phyloP scores from a whole-genome alignment of 768 basidiomycete genomes.

The Pisolithus microcarpus region DNA sequence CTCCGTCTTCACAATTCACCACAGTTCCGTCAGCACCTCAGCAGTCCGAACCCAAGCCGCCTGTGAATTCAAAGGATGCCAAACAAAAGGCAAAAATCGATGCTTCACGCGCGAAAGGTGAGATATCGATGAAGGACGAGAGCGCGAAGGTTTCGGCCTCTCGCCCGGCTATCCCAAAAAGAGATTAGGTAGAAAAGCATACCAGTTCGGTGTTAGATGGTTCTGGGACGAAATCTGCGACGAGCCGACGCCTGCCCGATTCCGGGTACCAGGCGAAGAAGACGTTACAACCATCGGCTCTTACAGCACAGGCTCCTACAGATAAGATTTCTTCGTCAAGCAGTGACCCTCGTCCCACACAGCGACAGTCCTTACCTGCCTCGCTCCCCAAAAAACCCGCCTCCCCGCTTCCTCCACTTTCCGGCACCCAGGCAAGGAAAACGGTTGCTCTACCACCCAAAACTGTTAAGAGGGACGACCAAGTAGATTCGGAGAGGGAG shows the following conservation, averaged over 20 bases:
- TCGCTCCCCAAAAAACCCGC: slow-evolving; percentile 31
- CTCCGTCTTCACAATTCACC: no score
- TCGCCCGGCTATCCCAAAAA: slow-evolving; percentile 25
- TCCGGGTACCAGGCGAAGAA: slow-evolving; percentile 41
- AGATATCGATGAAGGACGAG: slow-evolving; percentile 36
- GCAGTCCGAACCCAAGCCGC: slow-evolving; percentile 36
- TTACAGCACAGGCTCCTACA: slow-evolving; percentile 9
- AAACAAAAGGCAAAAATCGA: slow-evolving; percentile 34
- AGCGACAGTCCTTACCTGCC: slow-evolving; percentile 21
- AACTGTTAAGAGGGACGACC: no score
- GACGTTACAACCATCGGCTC: slow-evolving; percentile 16
- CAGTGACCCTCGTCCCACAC: slow-evolving; percentile 22
- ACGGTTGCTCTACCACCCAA: slow-evolving; percentile 20
- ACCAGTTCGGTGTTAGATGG: slow-evolving; percentile 11
- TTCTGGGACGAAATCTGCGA: slow-evolving; percentile 12
- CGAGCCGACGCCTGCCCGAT: slow-evolving; percentile 36
- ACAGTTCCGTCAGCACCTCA: slow-evolving; percentile 1
- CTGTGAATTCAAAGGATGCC: slow-evolving; percentile 37
- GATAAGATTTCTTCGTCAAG: slow-evolving; percentile 18
- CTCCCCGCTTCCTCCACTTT: slow-evolving; percentile 20
- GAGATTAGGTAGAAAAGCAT: slow-evolving; percentile 16
- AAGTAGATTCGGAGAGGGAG: no score
- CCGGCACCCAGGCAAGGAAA: slow-evolving; percentile 23
- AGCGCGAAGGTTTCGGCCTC: slow-evolving; percentile 24
- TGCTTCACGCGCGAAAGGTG: slow-evolving; percentile 23